Conservation (phyloP, 75 land plant species). For the Cunninghamia lanceolata region DNA sequence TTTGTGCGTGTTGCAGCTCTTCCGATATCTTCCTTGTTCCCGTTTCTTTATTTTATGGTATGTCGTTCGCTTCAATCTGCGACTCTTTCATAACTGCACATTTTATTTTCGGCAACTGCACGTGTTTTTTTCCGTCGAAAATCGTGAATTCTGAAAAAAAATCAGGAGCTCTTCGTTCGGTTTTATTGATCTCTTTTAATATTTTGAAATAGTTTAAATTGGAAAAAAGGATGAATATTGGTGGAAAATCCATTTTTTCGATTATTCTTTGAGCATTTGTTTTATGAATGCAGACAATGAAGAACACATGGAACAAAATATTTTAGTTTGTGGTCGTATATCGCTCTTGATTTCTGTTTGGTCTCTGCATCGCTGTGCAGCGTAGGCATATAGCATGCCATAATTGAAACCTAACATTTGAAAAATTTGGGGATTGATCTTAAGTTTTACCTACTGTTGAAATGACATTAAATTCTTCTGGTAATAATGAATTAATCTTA, state of each 20-base stretch:
- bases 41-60: slow-evolving; percentile 62
- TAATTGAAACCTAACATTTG: too few relatives aligned
- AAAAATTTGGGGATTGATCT: too few relatives aligned
- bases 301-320: too few relatives aligned
- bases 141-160: too few relatives aligned
- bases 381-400: neutral
- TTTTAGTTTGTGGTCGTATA: too few relatives aligned
- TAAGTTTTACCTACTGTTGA: too few relatives aligned
- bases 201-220: neutral
- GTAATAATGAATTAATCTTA: too few relatives aligned
- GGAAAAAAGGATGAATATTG: neutral
- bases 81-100: neutral
- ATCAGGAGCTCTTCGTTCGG: neutral
- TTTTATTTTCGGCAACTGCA: neutral
- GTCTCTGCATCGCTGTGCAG: neutral
- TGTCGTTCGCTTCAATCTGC: slow-evolving; percentile 2
- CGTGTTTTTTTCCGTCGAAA: neutral
- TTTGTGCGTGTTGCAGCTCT: slow-evolving; percentile 35
- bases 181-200: neutral
- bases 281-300: neutral
- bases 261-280: neutral
- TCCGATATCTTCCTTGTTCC: slow-evolving; percentile 51
- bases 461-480: too few relatives aligned
- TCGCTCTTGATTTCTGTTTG: too few relatives aligned
- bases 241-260: neutral